A percentile compares a stretch with the other conserved stretches of the same genome.
Conservation (phyloP, 2,329 filamentous ascomycete genomes). For the Didymella arachidicola region DNA sequence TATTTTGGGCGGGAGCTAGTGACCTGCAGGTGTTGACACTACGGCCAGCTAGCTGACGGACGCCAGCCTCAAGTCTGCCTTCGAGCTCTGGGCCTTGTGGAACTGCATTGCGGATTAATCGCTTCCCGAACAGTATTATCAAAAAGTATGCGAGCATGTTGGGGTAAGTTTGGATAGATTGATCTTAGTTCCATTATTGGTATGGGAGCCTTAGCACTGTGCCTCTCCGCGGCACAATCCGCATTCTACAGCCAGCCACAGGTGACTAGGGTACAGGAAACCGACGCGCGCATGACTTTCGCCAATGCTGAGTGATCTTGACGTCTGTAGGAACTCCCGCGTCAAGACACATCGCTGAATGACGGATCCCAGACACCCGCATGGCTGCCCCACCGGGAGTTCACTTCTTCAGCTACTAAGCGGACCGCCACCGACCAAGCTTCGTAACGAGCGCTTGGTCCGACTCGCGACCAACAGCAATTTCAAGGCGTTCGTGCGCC, state of each 20-base stretch:
- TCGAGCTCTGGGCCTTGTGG: slow-evolving; percentile 3
- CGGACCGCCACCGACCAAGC: slow-evolving; percentile 32
- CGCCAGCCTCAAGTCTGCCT: slow-evolving; percentile 8
- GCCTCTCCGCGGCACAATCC: slow-evolving; percentile 10
- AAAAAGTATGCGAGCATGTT: background rate
- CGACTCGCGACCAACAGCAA: slow-evolving; percentile 10
- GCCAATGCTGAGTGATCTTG: slow-evolving; percentile 2
- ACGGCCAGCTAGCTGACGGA: slow-evolving; percentile 17
- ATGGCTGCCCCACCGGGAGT: slow-evolving; percentile 19
- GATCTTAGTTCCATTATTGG: slow-evolving; percentile 9
- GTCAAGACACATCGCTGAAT: slow-evolving; percentile 2
- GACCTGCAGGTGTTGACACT: slow-evolving; percentile 23
- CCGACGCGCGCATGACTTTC: slow-evolving; percentile 10
- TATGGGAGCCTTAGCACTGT: background rate
- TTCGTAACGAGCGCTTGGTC: slow-evolving; percentile 6
- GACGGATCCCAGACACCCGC: slow-evolving; percentile 2
- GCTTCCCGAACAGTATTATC: background rate
- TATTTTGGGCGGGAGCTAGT: slow-evolving; percentile 24
- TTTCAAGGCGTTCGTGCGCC: background rate
- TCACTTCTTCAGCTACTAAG: slow-evolving; percentile 38
- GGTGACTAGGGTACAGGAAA: slow-evolving; percentile 1
- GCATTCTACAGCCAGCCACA: slow-evolving; percentile 19
- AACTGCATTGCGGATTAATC: background rate
- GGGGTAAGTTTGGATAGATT: slow-evolving; percentile 5
- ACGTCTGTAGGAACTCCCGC: background rate